A percentile compares a stretch with the other conserved stretches of the same genome.
Conservation (phyloP, 352 stramenopile genomes). For the Phytophthora lateralis region DNA sequence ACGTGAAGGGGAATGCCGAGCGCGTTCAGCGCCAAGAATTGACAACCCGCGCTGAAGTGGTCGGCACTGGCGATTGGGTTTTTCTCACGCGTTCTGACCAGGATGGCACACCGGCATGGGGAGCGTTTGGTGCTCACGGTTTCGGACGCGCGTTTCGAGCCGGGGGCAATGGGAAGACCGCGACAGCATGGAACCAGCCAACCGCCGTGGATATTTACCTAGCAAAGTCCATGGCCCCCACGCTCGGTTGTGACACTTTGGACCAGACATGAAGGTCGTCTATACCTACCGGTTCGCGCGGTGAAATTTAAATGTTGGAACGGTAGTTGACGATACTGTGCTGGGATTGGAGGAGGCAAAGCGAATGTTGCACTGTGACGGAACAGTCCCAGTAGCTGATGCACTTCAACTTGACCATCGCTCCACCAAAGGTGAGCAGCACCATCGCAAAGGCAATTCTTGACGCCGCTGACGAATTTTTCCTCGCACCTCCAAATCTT, state of each 20-base stretch:
- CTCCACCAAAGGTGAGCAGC: too few relatives aligned
- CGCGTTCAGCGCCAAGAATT: too few relatives aligned
- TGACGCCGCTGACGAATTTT: too few relatives aligned
- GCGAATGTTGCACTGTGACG: not conserved
- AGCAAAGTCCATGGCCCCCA: too few relatives aligned
- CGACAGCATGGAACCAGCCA: constrained; percentile 2
- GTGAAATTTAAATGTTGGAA: constrained; percentile 12
- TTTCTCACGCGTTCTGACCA: constrained; percentile 16
- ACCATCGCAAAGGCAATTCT: too few relatives aligned
- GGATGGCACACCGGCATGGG: too few relatives aligned
- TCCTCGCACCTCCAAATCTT: not conserved
- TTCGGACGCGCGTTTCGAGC: constrained; percentile 15
- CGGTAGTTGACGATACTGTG: not conserved
- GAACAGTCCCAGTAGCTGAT: too few relatives aligned
- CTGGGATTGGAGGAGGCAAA: constrained; percentile 5
- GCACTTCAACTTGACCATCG: not conserved
- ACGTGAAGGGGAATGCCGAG: not conserved
- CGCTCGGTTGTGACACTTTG: constrained; percentile 19
- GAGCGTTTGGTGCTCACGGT: constrained; percentile 1
- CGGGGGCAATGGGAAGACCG: not conserved
- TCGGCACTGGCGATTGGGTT: constrained; percentile 13
- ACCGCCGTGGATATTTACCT: too few relatives aligned
- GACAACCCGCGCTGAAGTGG: not conserved
- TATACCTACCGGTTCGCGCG: constrained; percentile 9
- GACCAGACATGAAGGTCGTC: constrained; percentile 15